These are phyloP conservation scores for Alternaria panax DNA, from an alignment of 2,329 filamentous ascomycete genomes.

Conservation along the genomic window DNA sequence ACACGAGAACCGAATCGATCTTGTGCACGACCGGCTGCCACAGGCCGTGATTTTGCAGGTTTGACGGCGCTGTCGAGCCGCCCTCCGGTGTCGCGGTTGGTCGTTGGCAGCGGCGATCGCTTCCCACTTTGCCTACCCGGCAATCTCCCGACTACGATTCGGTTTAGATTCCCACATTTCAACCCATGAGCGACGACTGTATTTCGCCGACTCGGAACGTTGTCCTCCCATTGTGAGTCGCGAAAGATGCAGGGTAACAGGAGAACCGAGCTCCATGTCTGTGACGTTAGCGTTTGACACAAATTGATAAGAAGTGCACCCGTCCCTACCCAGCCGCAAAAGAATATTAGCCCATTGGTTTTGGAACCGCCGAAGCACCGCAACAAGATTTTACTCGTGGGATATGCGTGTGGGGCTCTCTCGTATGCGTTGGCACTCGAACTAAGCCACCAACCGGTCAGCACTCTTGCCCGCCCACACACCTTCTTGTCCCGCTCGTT, in stretches of 20 bases:
- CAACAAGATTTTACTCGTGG: conserved; percentile 34
- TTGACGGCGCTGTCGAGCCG: conserved; percentile 33
- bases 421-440: conserved; percentile 48
- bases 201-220: conserved; percentile 34
- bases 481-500: conserved; percentile 37
- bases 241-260: conserved; percentile 24
- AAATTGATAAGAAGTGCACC: conserved; percentile 47
- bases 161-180: conserved; percentile 30
- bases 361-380: conserved; percentile 34
- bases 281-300: conserved; percentile 30
- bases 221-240: conserved; percentile 26
- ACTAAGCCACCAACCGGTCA: conserved; percentile 43
- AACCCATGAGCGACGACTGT: conserved; percentile 24
- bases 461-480: conserved; percentile 37
- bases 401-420: conserved; percentile 45
- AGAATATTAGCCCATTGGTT: conserved; percentile 44
- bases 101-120: conserved; percentile 33
- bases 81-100: conserved; percentile 21
- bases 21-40: conserved; percentile 16
- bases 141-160: conserved; percentile 33
- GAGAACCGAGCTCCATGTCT: conserved; percentile 27
- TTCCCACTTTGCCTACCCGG: conserved; percentile 34
- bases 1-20: conserved; percentile 22
- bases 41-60: conserved; percentile 19
- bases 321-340: conserved; percentile 26